Evolutionary conservation across 2,329 filamentous ascomycete species (phyloP).

Genomic region (Colletotrichum eremochloae): DNA sequence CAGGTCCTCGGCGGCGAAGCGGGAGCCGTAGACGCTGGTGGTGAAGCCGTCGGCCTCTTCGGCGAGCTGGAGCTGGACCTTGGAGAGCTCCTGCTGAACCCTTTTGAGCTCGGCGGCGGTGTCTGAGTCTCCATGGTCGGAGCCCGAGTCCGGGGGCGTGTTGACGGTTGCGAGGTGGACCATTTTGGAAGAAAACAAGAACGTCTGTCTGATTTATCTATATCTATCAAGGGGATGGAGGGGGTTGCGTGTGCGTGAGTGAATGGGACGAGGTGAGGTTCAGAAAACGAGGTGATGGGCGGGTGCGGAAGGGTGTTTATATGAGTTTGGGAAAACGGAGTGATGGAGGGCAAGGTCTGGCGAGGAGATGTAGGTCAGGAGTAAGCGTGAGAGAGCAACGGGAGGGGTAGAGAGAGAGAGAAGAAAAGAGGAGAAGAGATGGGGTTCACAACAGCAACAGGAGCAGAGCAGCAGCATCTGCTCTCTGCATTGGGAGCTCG

Average conservation of each 20-base stretch:
- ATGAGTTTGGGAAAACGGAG: background rate
- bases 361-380: background rate
- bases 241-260: background rate
- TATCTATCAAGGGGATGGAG: too few species aligned
- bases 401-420: background rate
- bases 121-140: constrained; percentile 29
- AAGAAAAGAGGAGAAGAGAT: background rate
- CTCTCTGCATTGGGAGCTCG: background rate
- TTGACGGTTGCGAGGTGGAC: constrained; percentile 38
- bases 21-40: constrained; percentile 88
- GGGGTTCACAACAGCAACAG: background rate
- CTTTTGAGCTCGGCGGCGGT: constrained; percentile 17
- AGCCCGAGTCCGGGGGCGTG: constrained; percentile 32
- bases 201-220: too few species aligned
- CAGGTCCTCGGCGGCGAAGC: constrained; percentile 84
- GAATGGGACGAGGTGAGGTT: background rate
- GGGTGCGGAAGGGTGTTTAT: constrained; percentile 12
- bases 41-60: constrained; percentile 72
- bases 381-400: background rate
- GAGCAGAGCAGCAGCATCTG: background rate
- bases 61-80: constrained; percentile 56
- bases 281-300: background rate
- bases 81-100: constrained; percentile 35
- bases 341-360: background rate
- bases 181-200: constrained; percentile 8